These are phyloP conservation scores for Aspergillus thermomutatus DNA, from an alignment of 2,329 filamentous ascomycete genomes.

Conservation along the genomic window DNA sequence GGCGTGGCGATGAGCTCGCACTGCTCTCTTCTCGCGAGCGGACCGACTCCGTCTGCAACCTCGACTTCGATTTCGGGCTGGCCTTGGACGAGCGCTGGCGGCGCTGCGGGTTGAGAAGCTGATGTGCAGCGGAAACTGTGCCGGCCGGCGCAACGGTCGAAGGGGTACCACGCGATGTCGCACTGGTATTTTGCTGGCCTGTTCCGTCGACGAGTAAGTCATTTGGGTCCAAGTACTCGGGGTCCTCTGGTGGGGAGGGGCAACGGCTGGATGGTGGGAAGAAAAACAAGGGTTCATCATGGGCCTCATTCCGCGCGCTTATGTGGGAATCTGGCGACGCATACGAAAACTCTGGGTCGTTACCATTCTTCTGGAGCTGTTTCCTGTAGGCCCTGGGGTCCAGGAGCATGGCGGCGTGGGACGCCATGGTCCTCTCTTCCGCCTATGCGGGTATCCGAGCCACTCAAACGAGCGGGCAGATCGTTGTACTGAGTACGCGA, in stretches of 20 bases:
- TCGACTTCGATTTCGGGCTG: slow-evolving; percentile 14
- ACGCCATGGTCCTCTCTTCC: slow-evolving; percentile 30
- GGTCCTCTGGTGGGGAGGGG: slow-evolving; percentile 13
- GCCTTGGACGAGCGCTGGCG: slow-evolving; percentile 7
- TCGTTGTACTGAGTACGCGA: neutral
- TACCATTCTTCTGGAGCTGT: slow-evolving; percentile 35
- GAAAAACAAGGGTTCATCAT: slow-evolving; percentile 10
- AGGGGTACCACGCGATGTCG: slow-evolving; percentile 9
- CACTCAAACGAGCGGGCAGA: neutral
- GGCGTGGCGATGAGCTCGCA: slow-evolving; percentile 9
- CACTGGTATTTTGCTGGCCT: slow-evolving; percentile 18
- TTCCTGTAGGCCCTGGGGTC: slow-evolving; percentile 43
- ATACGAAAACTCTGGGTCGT: slow-evolving; percentile 11
- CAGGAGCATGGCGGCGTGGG: slow-evolving; percentile 41
- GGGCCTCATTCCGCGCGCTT: slow-evolving; percentile 3
- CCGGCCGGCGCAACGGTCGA: slow-evolving; percentile 22
- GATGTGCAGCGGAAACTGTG: slow-evolving; percentile 22
- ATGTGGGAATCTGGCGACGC: slow-evolving; percentile 6
- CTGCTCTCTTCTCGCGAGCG: slow-evolving; percentile 11
- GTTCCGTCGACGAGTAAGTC: slow-evolving; percentile 23
- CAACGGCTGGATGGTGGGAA: slow-evolving; percentile 10
- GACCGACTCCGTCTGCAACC: slow-evolving; percentile 8
- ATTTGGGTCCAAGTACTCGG: slow-evolving; percentile 12
- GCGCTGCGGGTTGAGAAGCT: slow-evolving; percentile 18
- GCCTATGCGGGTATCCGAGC: slow-evolving; percentile 15